Conservation (phyloP, 345 rosid genomes). For the Syzygium grande region DNA sequence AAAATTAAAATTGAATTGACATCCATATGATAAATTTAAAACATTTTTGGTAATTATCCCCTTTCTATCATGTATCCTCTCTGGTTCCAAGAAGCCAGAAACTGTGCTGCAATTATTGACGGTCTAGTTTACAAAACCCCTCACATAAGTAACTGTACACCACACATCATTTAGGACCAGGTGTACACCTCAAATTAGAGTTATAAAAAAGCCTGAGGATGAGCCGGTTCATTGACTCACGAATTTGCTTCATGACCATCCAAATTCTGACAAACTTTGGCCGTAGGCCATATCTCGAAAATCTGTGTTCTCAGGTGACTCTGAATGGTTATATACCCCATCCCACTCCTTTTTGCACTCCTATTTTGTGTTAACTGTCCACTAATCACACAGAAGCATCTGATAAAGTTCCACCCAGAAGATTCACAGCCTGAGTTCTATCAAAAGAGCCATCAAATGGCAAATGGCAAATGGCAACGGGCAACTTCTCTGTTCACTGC, state of each 20-base stretch:
- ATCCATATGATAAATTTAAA: neutral
- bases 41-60: neutral
- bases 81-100: neutral
- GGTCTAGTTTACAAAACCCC: neutral
- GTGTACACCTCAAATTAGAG: neutral
- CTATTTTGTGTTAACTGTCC: neutral
- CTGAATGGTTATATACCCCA: neutral
- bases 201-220: neutral
- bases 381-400: neutral
- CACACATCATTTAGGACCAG: neutral
- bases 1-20: neutral
- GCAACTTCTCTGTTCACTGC: neutral
- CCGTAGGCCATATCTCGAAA: neutral
- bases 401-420: neutral
- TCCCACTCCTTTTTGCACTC: neutral
- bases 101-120: neutral
- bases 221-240: neutral
- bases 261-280: neutral
- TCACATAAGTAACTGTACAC: neutral
- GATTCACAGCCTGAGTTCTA: neutral
- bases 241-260: neutral
- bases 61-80: neutral
- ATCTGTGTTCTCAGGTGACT: neutral
- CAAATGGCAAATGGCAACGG: neutral
- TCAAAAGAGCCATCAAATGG: neutral